These are phyloP conservation scores for Daldinia concentrica DNA, from an alignment of 495 filamentous ascomycete genomes.

Conservation along the genomic window DNA sequence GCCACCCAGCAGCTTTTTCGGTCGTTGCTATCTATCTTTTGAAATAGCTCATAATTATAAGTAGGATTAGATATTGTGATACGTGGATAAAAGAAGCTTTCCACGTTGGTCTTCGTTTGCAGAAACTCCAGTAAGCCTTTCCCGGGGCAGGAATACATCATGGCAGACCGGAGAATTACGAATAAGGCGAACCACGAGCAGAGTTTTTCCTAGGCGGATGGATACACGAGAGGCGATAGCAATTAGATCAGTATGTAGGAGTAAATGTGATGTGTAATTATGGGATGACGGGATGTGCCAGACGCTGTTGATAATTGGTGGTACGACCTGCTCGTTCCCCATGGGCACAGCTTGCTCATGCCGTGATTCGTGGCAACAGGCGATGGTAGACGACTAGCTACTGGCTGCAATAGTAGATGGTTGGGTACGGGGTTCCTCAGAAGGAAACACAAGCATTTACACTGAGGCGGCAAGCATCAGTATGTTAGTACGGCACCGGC, in stretches of 20 bases:
- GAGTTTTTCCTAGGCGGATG: conserved; percentile 13
- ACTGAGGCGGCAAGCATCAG: conserved; percentile 31
- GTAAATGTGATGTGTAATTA: conserved; percentile 23
- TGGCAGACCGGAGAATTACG: conserved; percentile 34
- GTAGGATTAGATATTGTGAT: conserved; percentile 25
- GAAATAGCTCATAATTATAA: conserved; percentile 18
- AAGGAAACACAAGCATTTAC: conserved; percentile 29
- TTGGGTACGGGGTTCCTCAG: conserved; percentile 23
- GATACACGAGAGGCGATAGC: conserved; percentile 31
- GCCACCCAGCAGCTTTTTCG: conserved; percentile 28
- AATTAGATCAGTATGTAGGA: conserved; percentile 14
- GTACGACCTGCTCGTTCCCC: conserved; percentile 37
- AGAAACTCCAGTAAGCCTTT: conserved; percentile 10
- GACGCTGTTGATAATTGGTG: conserved; percentile 25
- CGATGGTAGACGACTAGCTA: conserved; percentile 18
- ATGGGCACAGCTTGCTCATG: conserved; percentile 36
- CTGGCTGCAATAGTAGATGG: conserved; percentile 24
- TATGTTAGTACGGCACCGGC: conserved; percentile 14
- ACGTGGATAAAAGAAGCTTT: conserved; percentile 22
- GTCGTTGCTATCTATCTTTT: conserved; percentile 17
- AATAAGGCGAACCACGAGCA: conserved; percentile 16
- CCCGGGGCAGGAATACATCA: conserved; percentile 12
- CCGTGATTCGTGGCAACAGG: conserved; percentile 34
- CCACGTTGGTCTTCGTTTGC: conserved; percentile 28
- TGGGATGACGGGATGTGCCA: conserved; percentile 25